Conservation (phyloP, 1,284 basidiomycete species). For the Gymnopus androsaceus region DNA sequence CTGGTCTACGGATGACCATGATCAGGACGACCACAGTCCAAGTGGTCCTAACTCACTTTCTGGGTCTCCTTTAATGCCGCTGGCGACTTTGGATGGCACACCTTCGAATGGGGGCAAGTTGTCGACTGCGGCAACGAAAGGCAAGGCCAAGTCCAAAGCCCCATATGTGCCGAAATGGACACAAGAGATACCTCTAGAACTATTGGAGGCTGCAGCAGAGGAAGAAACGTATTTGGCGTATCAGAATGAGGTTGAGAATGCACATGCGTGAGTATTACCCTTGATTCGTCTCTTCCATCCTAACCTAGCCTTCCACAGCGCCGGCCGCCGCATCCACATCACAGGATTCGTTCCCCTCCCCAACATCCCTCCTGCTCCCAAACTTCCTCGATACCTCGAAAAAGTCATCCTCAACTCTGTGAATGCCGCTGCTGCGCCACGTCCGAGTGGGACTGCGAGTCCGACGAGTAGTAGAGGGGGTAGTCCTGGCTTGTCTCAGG, state of each 20-base stretch:
- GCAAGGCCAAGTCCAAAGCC: not conserved
- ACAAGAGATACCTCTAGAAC: constrained; percentile 68
- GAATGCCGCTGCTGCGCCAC: not conserved
- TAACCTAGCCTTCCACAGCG: not conserved
- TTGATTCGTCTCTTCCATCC: not conserved
- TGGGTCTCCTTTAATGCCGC: too few relatives aligned
- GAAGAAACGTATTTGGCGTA: constrained; percentile 75
- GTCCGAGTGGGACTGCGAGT: constrained; percentile 25
- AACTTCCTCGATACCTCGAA: constrained; percentile 88
- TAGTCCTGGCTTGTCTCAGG: constrained; percentile 15
- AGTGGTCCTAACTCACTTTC: too few relatives aligned
- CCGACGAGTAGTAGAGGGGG: constrained; percentile 31
- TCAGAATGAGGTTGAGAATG: constrained; percentile 32
- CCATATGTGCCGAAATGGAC: constrained; percentile 58
- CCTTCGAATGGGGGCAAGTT: too few relatives aligned
- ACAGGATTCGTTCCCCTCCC: constrained; percentile 60
- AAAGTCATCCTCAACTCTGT: constrained; percentile 84
- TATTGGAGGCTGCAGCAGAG: constrained; percentile 78
- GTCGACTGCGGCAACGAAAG: too few relatives aligned
- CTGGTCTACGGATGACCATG: too few relatives aligned
- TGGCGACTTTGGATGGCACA: too few relatives aligned
- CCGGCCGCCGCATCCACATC: constrained; percentile 20
- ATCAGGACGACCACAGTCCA: too few relatives aligned
- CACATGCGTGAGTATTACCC: constrained; percentile 12
- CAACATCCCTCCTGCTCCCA: constrained; percentile 82